A percentile compares a stretch with the other conserved stretches of the same genome.
These are phyloP conservation scores for Aspergillus fischeri DNA, from an alignment of 2,329 filamentous ascomycete species.

Conservation along the genomic window DNA sequence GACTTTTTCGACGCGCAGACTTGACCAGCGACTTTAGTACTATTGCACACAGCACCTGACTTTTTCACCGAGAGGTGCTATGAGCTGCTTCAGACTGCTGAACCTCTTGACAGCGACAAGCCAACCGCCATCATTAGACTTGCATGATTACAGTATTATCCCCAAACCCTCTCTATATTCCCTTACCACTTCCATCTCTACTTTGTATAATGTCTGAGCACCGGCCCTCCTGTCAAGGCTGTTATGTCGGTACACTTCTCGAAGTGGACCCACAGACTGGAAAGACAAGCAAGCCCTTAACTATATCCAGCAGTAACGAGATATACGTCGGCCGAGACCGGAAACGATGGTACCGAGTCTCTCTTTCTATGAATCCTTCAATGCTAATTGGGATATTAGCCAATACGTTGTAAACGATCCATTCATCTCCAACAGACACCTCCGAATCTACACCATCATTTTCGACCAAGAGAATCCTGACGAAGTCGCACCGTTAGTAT, in stretches of 20 bases:
- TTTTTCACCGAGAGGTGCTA: neutral
- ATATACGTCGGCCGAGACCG: slow-evolving; percentile 35
- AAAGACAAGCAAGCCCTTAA: slow-evolving; percentile 7
- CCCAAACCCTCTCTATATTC: neutral
- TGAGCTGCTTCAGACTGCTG: neutral
- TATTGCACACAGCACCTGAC: neutral
- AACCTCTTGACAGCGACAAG: neutral
- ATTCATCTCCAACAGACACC: slow-evolving; percentile 38
- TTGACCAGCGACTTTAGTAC: neutral
- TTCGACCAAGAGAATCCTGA: slow-evolving; percentile 36
- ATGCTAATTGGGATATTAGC: slow-evolving; percentile 21
- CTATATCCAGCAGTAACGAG: slow-evolving; percentile 29
- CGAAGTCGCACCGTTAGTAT: slow-evolving; percentile 40
- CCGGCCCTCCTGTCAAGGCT: neutral
- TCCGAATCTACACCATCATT: slow-evolving; percentile 42
- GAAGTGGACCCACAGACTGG: slow-evolving; percentile 18
- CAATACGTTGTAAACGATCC: slow-evolving; percentile 31
- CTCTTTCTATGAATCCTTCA: neutral
- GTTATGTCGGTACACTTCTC: slow-evolving; percentile 20
- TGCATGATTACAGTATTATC: neutral
- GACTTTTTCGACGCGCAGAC: neutral
- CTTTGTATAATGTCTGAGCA: neutral
- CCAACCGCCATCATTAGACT: neutral
- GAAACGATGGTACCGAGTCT: slow-evolving; percentile 26
- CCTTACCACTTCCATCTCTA: neutral